Evolutionary conservation across 768 basidiomycete species (phyloP).

Genomic region (Leccinellum rugosiceps): DNA sequence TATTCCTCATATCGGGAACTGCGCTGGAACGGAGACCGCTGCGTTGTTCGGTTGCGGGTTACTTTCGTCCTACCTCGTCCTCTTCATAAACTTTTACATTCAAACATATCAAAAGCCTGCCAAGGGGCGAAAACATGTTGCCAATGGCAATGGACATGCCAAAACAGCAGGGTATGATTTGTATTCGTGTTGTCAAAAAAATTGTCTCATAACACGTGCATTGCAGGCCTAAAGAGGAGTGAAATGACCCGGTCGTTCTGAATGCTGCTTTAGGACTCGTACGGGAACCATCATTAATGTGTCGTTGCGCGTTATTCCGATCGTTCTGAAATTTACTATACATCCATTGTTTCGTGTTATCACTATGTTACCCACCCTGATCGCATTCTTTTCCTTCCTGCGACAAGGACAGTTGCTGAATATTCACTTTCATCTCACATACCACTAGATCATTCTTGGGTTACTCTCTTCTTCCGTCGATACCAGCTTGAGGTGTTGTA

Average conservation of each 20-base stretch:
- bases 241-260: conserved; percentile 2
- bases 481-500: conserved; percentile 6
- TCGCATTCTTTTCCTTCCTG: conserved; percentile 12
- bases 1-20: conserved; percentile 75
- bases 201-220: not conserved
- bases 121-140: conserved; percentile 30
- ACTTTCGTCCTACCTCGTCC: conserved; percentile 84
- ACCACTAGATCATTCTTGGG: conserved; percentile 10
- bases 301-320: not conserved
- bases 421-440: conserved; percentile 9
- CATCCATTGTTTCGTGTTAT: conserved; percentile 14
- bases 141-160: conserved; percentile 47
- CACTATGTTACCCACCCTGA: conserved; percentile 9
- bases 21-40: conserved; percentile 85
- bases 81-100: conserved; percentile 96
- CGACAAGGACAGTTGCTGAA: conserved; percentile 14
- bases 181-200: not conserved
- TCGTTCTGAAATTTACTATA: conserved; percentile 9
- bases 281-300: conserved; percentile 15
- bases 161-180: conserved; percentile 33
- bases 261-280: not conserved
- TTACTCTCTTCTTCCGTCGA: conserved; percentile 4
- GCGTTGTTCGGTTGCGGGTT: conserved; percentile 88
- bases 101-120: conserved; percentile 74
- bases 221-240: conserved; percentile 36